Percentiles rank a stretch among this genome's conserved stretches.
Conservation (phyloP, 2,329 filamentous ascomycete species). For the Sporothrix luriei region DNA sequence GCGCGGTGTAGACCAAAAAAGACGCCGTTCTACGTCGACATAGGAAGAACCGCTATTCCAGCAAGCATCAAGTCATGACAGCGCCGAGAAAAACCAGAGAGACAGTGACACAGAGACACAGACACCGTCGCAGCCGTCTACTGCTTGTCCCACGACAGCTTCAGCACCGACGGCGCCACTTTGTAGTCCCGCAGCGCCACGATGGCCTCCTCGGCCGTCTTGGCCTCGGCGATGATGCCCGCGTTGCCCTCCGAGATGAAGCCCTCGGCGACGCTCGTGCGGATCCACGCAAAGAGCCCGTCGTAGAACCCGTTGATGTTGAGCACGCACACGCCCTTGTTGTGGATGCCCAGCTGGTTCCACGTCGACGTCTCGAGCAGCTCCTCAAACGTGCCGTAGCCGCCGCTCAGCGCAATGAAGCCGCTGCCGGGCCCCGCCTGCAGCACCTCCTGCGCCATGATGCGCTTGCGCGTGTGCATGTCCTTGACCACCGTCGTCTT, state of each 20-base stretch:
- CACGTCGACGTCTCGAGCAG: constrained; percentile 88
- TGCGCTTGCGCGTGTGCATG: constrained; percentile 93
- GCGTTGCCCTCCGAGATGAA: constrained; percentile 74
- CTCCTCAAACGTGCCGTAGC: constrained; percentile 95
- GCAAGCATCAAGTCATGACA: neutral
- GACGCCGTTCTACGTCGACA: constrained; percentile 24
- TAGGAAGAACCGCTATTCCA: constrained; percentile 3
- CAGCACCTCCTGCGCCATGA: constrained; percentile 89
- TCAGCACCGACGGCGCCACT: constrained; percentile 72
- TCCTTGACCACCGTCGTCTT: constrained; percentile 85
- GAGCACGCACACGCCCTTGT: constrained; percentile 73
- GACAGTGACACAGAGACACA: neutral
- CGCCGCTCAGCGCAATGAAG: constrained; percentile 85
- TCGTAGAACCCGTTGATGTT: constrained; percentile 94
- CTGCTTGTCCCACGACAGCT: constrained; percentile 77
- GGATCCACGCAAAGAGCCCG: constrained; percentile 80
- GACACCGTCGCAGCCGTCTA: constrained; percentile 43
- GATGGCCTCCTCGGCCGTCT: constrained; percentile 71
- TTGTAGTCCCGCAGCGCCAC: constrained; percentile 71
- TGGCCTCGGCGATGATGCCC: constrained; percentile 77
- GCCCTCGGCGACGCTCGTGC: constrained; percentile 70
- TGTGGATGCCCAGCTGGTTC: constrained; percentile 96
- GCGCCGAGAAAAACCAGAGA: neutral
- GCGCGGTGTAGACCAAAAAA: neutral
- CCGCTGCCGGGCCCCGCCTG: constrained; percentile 79